A percentile compares a stretch with the other conserved stretches of the same genome.
phyloP scores from a whole-genome alignment of 257 asterid species.

The Solanum lignicaule region DNA sequence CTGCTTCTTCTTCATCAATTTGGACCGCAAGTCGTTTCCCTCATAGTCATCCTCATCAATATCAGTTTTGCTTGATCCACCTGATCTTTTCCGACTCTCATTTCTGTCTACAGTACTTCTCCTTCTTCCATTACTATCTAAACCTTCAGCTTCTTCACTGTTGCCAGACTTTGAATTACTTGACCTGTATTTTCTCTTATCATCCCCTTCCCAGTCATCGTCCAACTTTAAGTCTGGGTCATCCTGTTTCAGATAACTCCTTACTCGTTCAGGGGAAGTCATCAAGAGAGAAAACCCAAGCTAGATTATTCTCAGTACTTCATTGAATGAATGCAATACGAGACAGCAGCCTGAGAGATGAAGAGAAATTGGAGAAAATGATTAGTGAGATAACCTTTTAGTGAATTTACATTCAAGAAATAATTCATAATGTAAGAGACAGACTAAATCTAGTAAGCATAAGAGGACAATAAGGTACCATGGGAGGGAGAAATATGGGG shows the following conservation, averaged over 20 bases:
- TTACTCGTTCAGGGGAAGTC: conserved; percentile 60
- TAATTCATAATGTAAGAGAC: neutral
- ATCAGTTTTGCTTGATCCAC: conserved; percentile 50
- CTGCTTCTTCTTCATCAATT: conserved; percentile 50
- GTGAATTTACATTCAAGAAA: neutral
- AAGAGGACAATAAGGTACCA: neutral
- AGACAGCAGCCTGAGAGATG: neutral
- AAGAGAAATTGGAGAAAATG: neutral
- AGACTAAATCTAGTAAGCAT: neutral
- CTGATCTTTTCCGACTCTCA: conserved; percentile 63
- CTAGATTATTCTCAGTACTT: neutral
- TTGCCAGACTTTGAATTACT: conserved; percentile 47
- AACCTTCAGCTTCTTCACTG: conserved; percentile 52
- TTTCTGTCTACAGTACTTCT: conserved; percentile 47
- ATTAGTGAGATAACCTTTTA: neutral
- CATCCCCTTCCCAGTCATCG: conserved; percentile 55
- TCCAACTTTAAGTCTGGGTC: conserved; percentile 59
- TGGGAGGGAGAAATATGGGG: neutral
- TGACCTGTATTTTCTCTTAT: conserved; percentile 36
- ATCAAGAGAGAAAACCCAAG: conserved; percentile 31
- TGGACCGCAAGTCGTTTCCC: conserved; percentile 46
- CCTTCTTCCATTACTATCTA: conserved; percentile 50
- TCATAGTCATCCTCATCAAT: conserved; percentile 71
- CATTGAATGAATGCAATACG: neutral
- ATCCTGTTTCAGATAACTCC: conserved; percentile 41